Evolutionary conservation across 768 basidiomycete genomes (phyloP), one percentile per base, ranked within the genome.

Genomic region (Mycena belliarum): DNA sequence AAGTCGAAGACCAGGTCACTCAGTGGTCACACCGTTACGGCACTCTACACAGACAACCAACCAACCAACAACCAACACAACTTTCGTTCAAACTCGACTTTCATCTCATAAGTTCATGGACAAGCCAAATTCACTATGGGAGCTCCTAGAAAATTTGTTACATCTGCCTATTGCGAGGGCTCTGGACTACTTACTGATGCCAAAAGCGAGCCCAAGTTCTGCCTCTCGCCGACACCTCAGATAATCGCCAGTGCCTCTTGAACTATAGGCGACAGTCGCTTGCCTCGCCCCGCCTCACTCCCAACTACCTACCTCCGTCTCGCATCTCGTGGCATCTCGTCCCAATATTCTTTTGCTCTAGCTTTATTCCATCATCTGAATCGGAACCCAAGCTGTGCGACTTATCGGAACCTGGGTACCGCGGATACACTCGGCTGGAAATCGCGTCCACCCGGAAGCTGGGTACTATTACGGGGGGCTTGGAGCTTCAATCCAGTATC

Each of bases 241-340:
- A 21, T 18, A 6, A 26, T 33, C 3, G 4, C 10, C 21, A 48
- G 44, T 60, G 0, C 53, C 53, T 21, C 28, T 33, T 23, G 59
- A 60, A 37, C 43, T 49, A 2, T 45, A 33, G 43, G 23, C 25
- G 1, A 21, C 26, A 14, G 38, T 32, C 47, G 35, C 62, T 87
- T 86, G 77, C 82, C 32, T 90, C 89, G 67, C 88, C 16, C 45
- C 47, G 7, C 45, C 35, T 26, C 33, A 33, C 14, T 20, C 41
- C 25, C 10, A 51, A 1, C 49, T 12, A 32, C 51, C 23, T 29
- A 44, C 6, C 50, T 61, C n/a, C 52, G 54, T 42, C 20, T 32
- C 37, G 54, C 52, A 9, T 61, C 54, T 21, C 59, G 24, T 24
- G 45, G 29, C n/a, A n/a, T n/a, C n/a, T n/a, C n/a, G n/a, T n/a